These are phyloP conservation scores for Astragalus membranaceus DNA, from an alignment of 306 rosid species.

Conservation along the genomic window DNA sequence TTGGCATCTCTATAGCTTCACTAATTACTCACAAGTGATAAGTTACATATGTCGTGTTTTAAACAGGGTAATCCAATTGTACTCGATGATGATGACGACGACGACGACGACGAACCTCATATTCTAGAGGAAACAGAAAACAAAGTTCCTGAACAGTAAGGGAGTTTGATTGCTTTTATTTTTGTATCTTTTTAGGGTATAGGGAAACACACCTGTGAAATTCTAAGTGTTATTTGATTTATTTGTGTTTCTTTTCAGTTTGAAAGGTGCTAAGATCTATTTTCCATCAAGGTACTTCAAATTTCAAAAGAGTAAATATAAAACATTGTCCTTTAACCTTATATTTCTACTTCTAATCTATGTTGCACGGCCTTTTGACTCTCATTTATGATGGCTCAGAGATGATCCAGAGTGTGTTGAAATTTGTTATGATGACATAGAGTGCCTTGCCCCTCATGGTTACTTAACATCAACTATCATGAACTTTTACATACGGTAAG, in stretches of 20 bases:
- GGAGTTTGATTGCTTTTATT: background rate
- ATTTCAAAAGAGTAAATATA: slow-evolving; percentile 8
- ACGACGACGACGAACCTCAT: slow-evolving; percentile 43
- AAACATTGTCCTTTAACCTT: slow-evolving; percentile 8
- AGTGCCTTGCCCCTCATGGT: slow-evolving; percentile 75
- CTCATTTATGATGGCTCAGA: slow-evolving; percentile 46
- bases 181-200: slow-evolving; percentile 5
- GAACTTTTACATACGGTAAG: slow-evolving; percentile 90
- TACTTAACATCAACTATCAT: slow-evolving; percentile 81
- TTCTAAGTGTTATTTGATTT: slow-evolving; percentile 18
- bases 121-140: slow-evolving; percentile 34
- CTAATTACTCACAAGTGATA: background rate
- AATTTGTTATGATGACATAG: slow-evolving; percentile 55
- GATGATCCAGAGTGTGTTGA: slow-evolving; percentile 80
- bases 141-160: slow-evolving; percentile 51
- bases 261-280: slow-evolving; percentile 62
- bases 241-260: slow-evolving; percentile 44
- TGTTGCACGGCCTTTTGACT: slow-evolving; percentile 10
- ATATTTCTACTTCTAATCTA: background rate
- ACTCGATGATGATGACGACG: slow-evolving; percentile 62
- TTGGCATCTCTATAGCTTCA: slow-evolving; percentile 4
- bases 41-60: slow-evolving; percentile 15
- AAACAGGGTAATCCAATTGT: slow-evolving; percentile 60
- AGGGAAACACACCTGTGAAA: slow-evolving; percentile 3
- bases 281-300: slow-evolving; percentile 77